Evolutionary conservation across 1,284 basidiomycete species (phyloP).

Genomic region (Sporisorium sorghi): DNA sequence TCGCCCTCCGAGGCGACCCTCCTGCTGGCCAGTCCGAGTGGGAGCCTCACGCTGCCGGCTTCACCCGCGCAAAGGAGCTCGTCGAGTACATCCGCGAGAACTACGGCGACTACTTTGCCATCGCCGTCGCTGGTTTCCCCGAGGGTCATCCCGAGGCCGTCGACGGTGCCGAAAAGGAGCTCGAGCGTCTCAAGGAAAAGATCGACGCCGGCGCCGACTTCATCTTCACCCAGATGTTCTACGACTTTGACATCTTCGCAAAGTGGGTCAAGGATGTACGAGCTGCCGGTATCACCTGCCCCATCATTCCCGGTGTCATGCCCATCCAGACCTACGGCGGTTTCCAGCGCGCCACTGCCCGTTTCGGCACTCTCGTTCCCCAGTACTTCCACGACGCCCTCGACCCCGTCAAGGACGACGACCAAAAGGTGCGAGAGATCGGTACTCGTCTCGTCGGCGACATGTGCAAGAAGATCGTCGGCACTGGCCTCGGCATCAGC

Average conservation of each 20-base stretch:
- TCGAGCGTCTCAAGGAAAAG: constrained; percentile 87
- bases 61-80: constrained; percentile 64
- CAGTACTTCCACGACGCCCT: constrained; percentile 82
- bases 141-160: constrained; percentile 75
- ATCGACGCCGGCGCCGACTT: constrained; percentile 86
- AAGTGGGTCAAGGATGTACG: constrained; percentile 79
- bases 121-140: constrained; percentile 70
- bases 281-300: constrained; percentile 80
- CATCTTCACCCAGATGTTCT: constrained; percentile 97
- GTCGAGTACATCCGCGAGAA: constrained; percentile 66
- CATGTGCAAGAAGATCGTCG: constrained; percentile 66
- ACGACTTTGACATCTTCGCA: constrained; percentile 86
- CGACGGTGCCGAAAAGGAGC: constrained; percentile 74
- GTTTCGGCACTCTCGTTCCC: constrained; percentile 88
- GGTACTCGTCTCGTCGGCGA: constrained; percentile 65
- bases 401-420: constrained; percentile 82
- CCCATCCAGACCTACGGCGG: constrained; percentile 99
- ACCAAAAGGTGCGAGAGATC: constrained; percentile 63
- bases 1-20: constrained; percentile 83
- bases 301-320: constrained; percentile 95
- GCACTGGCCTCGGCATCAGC: constrained; percentile 60
- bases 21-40: constrained; percentile 72
- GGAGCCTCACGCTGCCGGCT: constrained; percentile 65
- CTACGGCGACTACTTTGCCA: constrained; percentile 68
- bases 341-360: constrained; percentile 88